Base-by-base conservation (phyloP, 495 filamentous ascomycete species). In the Chaetomium cochliodes region DNA sequence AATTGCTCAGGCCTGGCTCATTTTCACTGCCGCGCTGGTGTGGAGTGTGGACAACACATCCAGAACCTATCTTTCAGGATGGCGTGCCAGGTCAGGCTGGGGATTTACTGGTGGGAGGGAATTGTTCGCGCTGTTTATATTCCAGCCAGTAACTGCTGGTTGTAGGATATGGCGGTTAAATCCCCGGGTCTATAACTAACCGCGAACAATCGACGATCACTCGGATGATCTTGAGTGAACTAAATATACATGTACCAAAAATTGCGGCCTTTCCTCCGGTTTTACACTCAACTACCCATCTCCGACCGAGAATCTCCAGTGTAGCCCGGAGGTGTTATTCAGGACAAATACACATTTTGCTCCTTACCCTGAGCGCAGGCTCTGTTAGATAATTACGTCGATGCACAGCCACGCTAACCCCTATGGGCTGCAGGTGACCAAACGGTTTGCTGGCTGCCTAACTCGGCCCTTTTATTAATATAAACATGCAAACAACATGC, bases 111-210 rank as follows among this genome's bases (percentile, higher is more conserved):
- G 46, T 9, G 5, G 46, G 44, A 18, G 7, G 7, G 46, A 37
- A 37, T 47, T 20, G 46, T 13, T 23, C 2, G 20, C 49, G 11
- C 0, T 26, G 28, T 44, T 58, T 58, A 58, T 58, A 69, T 51
- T 64, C 64, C 56, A 53, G 65, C 46, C 61, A 44, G 61, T 58
- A 37, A 7, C 33, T 37, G 59, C 63, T 37, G 56, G 54, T 26
- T 25, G 23, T 5, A 50, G 65, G 61, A 68, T 56, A 41, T 60
- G 47, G 57, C 66, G 63, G 69, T 57, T 71, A 69, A 71, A 68
- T 66, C 49, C 33, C 33, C 8, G 42, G 28, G 7, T 16, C 15
- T 30, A 11, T 23, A 20, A 13, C n/a, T 23, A 20, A 13, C n/a
- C 41, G 16, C 39, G 33, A 25, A 42, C 41, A 46, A 47, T 20